These are phyloP conservation scores for Gremmenia infestans DNA, from an alignment of 2,329 filamentous ascomycete species.

Conservation along the genomic window DNA sequence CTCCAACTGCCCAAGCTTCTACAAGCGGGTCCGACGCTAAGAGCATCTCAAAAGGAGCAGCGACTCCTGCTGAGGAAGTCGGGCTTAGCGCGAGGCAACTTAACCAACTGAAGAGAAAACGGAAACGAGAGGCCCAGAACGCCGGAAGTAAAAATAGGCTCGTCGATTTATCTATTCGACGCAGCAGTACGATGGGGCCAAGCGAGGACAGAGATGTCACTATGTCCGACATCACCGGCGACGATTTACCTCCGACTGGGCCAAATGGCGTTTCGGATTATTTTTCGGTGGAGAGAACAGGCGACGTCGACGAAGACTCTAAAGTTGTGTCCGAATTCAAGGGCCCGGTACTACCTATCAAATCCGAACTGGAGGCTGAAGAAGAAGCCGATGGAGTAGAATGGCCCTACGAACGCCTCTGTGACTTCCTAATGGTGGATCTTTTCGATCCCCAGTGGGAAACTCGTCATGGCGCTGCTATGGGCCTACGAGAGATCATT, in stretches of 20 bases:
- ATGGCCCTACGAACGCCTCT: conserved; percentile 93
- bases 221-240: conserved; percentile 56
- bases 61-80: conserved; percentile 51
- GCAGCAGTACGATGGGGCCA: conserved; percentile 21
- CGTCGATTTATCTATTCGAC: conserved; percentile 74
- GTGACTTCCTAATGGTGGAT: conserved; percentile 89
- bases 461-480: conserved; percentile 89
- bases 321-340: conserved; percentile 97
- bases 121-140: conserved; percentile 83
- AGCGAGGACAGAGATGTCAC: conserved; percentile 25
- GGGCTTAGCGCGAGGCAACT: conserved; percentile 87
- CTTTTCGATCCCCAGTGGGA: conserved; percentile 94
- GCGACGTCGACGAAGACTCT: conserved; percentile 77
- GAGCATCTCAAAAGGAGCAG: conserved; percentile 34
- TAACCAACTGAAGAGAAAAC: conserved; percentile 90
- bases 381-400: conserved; percentile 71
- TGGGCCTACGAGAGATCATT: conserved; percentile 87
- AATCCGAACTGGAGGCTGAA: conserved; percentile 78
- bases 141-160: conserved; percentile 86
- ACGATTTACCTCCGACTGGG: conserved; percentile 48
- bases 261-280: conserved; percentile 69
- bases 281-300: conserved; percentile 78
- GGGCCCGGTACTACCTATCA: conserved; percentile 72
- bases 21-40: conserved; percentile 38
- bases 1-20: conserved; percentile 13